Conservation (phyloP, 352 stramenopile genomes). For the Peronospora belbahrii region DNA sequence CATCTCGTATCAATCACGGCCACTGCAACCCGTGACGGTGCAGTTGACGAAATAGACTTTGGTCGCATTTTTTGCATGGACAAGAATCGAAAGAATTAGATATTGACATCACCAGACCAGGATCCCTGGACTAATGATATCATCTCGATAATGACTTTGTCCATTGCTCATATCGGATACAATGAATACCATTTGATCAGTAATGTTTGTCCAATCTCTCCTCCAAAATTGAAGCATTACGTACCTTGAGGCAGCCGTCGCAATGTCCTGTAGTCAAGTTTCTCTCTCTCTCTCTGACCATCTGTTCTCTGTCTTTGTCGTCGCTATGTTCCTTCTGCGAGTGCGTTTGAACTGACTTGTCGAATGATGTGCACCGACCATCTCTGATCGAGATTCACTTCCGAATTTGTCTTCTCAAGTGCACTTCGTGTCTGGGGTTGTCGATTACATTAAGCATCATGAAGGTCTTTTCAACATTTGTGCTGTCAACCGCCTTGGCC, state of each 20-base stretch:
- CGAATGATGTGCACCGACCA: too few relatives aligned
- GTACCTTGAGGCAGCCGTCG: too few relatives aligned
- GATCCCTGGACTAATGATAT: too few relatives aligned
- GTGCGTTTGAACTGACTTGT: slow-evolving; percentile 18
- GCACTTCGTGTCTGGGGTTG: slow-evolving; percentile 15
- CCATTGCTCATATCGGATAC: background rate
- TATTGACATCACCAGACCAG: too few relatives aligned
- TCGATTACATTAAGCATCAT: slow-evolving; percentile 21
- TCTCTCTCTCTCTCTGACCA: background rate
- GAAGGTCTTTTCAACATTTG: slow-evolving; percentile 28
- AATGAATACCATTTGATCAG: background rate
- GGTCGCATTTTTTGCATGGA: too few relatives aligned
- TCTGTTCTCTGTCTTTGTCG: slow-evolving; percentile 2
- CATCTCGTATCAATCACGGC: too few relatives aligned
- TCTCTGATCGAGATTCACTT: slow-evolving; percentile 17
- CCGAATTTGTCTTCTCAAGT: slow-evolving; percentile 33
- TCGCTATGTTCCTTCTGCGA: slow-evolving; percentile 2
- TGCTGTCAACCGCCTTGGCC: slow-evolving; percentile 19
- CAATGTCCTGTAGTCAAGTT: background rate
- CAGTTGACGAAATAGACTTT: too few relatives aligned
- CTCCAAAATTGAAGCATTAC: too few relatives aligned
- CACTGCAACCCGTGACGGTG: too few relatives aligned
- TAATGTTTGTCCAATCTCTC: background rate
- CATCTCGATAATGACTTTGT: too few relatives aligned
- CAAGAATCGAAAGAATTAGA: too few relatives aligned